Conservation (phyloP, 2,329 filamentous ascomycete genomes). For the Sporothrix luriei region DNA sequence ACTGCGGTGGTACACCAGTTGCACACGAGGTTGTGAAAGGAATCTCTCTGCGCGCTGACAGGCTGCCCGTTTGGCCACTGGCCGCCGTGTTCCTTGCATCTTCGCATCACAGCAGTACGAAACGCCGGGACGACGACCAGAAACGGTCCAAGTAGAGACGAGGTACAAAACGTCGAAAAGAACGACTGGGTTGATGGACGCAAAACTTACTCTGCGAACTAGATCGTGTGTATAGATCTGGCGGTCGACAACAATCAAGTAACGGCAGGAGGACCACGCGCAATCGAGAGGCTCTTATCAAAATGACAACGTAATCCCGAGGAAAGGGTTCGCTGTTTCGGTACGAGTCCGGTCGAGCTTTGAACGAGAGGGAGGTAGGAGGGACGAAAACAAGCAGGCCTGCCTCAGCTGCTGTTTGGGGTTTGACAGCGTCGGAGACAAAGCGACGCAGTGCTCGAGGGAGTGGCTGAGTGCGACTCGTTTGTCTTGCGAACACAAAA, state of each 20-base stretch:
- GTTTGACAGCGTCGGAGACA: slow-evolving; percentile 30
- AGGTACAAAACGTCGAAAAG: not conserved
- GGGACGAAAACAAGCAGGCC: not conserved
- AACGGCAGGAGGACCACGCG: slow-evolving; percentile 7
- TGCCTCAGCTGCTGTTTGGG: slow-evolving; percentile 10
- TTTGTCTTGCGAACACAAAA: slow-evolving; percentile 28
- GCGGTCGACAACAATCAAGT: slow-evolving; percentile 18
- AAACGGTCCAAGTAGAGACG: not conserved
- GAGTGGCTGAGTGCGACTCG: slow-evolving; percentile 35
- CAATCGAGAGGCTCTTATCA: slow-evolving; percentile 14
- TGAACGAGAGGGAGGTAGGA: not conserved
- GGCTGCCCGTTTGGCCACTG: not conserved
- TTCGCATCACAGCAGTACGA: not conserved
- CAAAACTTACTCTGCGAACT: slow-evolving; percentile 29
- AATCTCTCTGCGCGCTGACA: not conserved
- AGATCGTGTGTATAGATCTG: slow-evolving; percentile 24
- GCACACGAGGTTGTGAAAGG: not conserved
- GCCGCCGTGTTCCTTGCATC: slow-evolving; percentile 17
- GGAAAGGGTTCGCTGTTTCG: slow-evolving; percentile 24
- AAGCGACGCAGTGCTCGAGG: slow-evolving; percentile 24
- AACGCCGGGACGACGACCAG: not conserved
- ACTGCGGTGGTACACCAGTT: slow-evolving; percentile 20
- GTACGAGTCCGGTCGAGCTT: slow-evolving; percentile 4
- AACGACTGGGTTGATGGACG: not conserved
- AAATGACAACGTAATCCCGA: not conserved